These are phyloP conservation scores for Arabidopsis lyrata DNA, from an alignment of 441 rosid genomes.

Conservation along the genomic window DNA sequence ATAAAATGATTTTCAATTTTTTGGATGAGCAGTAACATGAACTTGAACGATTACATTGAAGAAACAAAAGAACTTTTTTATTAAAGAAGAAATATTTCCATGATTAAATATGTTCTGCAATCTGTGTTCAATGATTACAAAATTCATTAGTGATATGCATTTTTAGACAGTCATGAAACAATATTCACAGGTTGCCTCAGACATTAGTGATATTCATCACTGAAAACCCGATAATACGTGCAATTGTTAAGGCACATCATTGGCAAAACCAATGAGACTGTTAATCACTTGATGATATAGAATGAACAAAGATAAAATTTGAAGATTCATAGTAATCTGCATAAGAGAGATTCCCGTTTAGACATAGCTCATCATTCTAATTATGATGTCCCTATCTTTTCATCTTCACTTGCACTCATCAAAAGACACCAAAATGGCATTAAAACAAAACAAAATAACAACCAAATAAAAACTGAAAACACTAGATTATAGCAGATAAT, in stretches of 20 bases:
- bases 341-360: slow-evolving; percentile 52
- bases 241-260: slow-evolving; percentile 23
- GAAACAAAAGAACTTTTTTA: neutral
- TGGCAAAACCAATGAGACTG: slow-evolving; percentile 8
- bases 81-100: neutral
- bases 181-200: slow-evolving; percentile 22
- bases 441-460: neutral
- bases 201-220: slow-evolving; percentile 28
- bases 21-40: too few species aligned
- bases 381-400: slow-evolving; percentile 51
- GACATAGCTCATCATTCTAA: slow-evolving; percentile 41
- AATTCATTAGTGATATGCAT: too few species aligned
- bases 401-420: slow-evolving; percentile 42
- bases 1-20: neutral
- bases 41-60: neutral
- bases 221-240: slow-evolving; percentile 31
- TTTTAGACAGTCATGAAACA: too few species aligned
- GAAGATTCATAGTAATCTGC: slow-evolving; percentile 5
- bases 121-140: neutral
- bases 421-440: neutral
- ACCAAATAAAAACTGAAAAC: neutral
- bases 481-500: neutral
- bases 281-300: neutral
- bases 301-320: neutral
- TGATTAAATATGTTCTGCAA: neutral